These are phyloP conservation scores for Penicillium brevicompactum DNA, from an alignment of 2,329 filamentous ascomycete genomes.

Conservation along the genomic window DNA sequence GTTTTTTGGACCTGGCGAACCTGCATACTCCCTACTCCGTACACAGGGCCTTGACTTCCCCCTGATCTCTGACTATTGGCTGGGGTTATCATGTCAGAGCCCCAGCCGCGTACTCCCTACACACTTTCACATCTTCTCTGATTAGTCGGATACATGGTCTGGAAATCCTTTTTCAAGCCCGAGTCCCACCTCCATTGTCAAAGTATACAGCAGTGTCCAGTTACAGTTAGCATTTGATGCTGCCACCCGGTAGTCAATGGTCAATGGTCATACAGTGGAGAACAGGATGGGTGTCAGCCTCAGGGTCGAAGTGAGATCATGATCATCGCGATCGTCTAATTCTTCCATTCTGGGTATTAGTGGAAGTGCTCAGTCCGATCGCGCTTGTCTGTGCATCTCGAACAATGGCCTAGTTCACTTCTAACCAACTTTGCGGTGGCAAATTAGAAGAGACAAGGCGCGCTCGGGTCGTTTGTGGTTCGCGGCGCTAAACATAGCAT, in stretches of 20 bases:
- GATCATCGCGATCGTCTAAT: slow-evolving; percentile 26
- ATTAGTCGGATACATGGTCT: background rate
- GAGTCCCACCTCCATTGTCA: no score
- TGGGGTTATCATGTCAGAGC: background rate
- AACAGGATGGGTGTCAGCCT: background rate
- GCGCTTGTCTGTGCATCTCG: slow-evolving; percentile 1
- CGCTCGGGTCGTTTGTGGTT: background rate
- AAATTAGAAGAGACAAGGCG: background rate
- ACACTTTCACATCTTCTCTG: background rate
- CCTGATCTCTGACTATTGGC: background rate
- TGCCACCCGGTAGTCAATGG: background rate
- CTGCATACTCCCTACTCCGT: background rate
- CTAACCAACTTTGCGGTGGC: background rate
- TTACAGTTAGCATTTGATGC: background rate
- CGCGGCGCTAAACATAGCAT: background rate
- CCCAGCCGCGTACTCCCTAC: background rate
- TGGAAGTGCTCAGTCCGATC: slow-evolving; percentile 2
- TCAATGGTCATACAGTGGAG: background rate
- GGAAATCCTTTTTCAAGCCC: no score
- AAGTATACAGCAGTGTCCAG: background rate
- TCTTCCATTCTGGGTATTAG: slow-evolving; percentile 17
- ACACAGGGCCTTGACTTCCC: background rate
- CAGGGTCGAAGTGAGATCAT: slow-evolving; percentile 12
- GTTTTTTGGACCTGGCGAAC: background rate
- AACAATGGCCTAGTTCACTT: background rate